phyloP scores from a whole-genome alignment of 768 basidiomycete species.

The Boletus edulis region DNA sequence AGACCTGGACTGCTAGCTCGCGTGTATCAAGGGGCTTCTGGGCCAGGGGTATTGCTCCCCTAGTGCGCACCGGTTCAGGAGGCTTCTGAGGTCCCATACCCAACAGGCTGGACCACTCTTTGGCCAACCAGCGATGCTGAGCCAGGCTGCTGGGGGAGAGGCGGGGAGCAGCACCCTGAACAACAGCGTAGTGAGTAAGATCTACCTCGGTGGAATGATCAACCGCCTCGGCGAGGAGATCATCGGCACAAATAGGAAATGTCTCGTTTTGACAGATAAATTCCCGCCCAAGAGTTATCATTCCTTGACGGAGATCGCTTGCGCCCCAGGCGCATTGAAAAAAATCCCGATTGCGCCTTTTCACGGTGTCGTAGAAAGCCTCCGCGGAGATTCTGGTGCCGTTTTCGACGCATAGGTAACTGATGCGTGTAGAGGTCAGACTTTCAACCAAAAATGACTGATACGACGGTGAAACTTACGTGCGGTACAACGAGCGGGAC shows the following conservation, averaged over 20 bases:
- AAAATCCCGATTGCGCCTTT: neutral
- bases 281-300: neutral
- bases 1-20: too few species aligned
- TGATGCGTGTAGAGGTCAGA: too few species aligned
- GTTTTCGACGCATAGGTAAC: neutral
- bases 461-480: neutral
- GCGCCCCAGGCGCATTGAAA: neutral
- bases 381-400: neutral
- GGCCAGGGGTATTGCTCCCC: fast-evolving
- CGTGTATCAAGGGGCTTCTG: too few species aligned
- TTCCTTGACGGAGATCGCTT: neutral
- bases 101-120: neutral
- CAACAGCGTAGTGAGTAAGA: neutral
- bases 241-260: neutral
- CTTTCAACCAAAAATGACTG: neutral
- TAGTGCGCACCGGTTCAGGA: too few species aligned
- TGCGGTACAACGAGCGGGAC: neutral
- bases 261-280: neutral
- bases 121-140: conserved; percentile 2
- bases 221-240: neutral
- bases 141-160: neutral
- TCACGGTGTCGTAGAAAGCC: neutral
- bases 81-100: neutral
- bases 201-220: conserved; percentile 9
- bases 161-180: neutral